Percentiles rank a stretch among this genome's conserved stretches.
phyloP scores from a whole-genome alignment of 2,329 filamentous ascomycete genomes.

The Acrodontium crateriforme region DNA sequence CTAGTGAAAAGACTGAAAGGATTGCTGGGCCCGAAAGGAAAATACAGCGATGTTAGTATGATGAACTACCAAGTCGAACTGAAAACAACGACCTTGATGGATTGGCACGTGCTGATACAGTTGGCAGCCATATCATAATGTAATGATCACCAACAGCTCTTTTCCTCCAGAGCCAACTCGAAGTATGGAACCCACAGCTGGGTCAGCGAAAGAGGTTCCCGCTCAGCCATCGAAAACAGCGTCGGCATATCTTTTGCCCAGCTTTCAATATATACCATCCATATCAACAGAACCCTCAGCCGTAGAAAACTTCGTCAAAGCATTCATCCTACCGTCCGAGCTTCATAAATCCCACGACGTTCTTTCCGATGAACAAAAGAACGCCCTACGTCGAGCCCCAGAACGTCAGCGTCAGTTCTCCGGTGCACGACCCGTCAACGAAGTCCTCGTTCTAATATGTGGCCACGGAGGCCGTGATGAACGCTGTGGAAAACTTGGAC shows the following conservation, averaged over 20 bases:
- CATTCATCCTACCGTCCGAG: slow-evolving; percentile 49
- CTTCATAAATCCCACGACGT: slow-evolving; percentile 47
- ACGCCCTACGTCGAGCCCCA: slow-evolving; percentile 33
- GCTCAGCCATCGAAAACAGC: slow-evolving; percentile 24
- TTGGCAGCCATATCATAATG: slow-evolving; percentile 73
- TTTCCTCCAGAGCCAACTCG: slow-evolving; percentile 38
- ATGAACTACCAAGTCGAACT: background rate
- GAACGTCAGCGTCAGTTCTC: slow-evolving; percentile 33
- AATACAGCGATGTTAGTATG: slow-evolving; percentile 32
- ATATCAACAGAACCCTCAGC: slow-evolving; percentile 50
- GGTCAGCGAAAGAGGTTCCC: background rate
- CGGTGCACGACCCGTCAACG: slow-evolving; percentile 47
- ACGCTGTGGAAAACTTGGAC: slow-evolving; percentile 70
- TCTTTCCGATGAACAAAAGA: slow-evolving; percentile 41
- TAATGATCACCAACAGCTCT: slow-evolving; percentile 64
- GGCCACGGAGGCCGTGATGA: slow-evolving; percentile 71
- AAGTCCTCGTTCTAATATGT: slow-evolving; percentile 72
- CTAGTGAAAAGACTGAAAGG: slow-evolving; percentile 59
- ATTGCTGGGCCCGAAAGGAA: slow-evolving; percentile 28
- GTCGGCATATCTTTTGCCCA: slow-evolving; percentile 66
- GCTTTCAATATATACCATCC: slow-evolving; percentile 65
- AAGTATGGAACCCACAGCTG: background rate
- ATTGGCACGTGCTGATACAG: background rate
- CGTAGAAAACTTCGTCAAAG: slow-evolving; percentile 44
- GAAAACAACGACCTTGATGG: slow-evolving; percentile 1